Evolutionary conservation across 306 rosid species (phyloP), one percentile per base, ranked within the genome.

Genomic region (Trifolium repens): DNA sequence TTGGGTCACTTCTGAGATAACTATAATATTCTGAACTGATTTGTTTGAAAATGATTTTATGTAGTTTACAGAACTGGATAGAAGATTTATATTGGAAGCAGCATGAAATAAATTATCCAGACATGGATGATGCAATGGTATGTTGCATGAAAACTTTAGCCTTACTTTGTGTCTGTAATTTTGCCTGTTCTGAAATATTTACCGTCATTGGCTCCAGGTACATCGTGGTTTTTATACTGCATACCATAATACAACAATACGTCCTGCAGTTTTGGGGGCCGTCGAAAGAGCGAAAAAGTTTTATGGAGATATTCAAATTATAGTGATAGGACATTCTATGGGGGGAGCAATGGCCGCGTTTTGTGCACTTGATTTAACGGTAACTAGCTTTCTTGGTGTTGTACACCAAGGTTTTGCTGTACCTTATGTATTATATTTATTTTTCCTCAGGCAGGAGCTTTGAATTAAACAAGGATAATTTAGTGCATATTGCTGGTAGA

Each of bases 331-430:
- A 65, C 99, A 96, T 84, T 96, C 99, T 61, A 96, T 96, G 99
- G 99, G 99, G 40, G 98, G 99, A 78, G 99, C 99, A 70, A 96
- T 96, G 93, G 99, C 99, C 14, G 72, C 97, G n/a, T 96, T 96
- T 74, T 96, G 99, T 84, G 99, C 85, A 37, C 92, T 96, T 79
- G 98, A 96, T 88, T 86, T 96, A 75, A 78, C 37, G 83, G 99
- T 96, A 91, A 67, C 70, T 65, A 50, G 49, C 60, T 60, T n/a
- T 81, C 79, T 50, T 79, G 5, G 69, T 32, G 64, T 67, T 64
- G 40, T 16, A 54, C 64, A 15, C 65, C 60, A 50, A 59, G 71
- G 26, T 82, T 75, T 84, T 70, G 9, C 53, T 43, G 83, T 52
- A 73, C 9, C 40, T 46, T 55, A 44, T 14, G 42, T 65, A 39